Conservation (phyloP, 768 basidiomycete species). For the Boletellus ananiceps region DNA sequence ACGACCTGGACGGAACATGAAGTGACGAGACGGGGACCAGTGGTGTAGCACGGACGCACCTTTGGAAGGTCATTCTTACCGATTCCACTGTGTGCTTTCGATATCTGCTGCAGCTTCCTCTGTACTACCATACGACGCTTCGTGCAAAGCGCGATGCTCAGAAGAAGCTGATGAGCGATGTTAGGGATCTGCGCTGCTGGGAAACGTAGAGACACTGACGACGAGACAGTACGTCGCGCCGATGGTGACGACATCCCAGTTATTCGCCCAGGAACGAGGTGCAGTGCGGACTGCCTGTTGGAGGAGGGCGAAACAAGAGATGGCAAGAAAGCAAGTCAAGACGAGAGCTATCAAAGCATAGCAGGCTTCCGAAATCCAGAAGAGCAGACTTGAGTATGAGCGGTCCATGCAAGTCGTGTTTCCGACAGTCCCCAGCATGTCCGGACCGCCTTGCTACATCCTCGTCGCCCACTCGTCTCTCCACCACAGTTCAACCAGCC, state of each 20-base stretch:
- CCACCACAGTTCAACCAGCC: conserved; percentile 33
- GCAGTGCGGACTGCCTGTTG: conserved; percentile 71
- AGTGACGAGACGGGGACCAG: not conserved
- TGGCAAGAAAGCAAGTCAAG: conserved; percentile 48
- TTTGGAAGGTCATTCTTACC: conserved; percentile 55
- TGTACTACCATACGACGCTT: conserved; percentile 68
- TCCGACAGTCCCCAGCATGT: conserved; percentile 5
- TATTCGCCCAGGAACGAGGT: conserved; percentile 51
- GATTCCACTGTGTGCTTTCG: conserved; percentile 53
- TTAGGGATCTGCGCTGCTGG: not conserved
- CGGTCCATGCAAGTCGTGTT: conserved; percentile 16
- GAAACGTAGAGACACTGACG: conserved; percentile 40
- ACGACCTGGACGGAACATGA: conserved; percentile 43
- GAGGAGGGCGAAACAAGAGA: conserved; percentile 62
- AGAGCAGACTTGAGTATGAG: conserved; percentile 37
- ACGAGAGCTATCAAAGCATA: conserved; percentile 51
- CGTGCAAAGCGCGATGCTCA: conserved; percentile 57
- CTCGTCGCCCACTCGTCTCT: conserved; percentile 58
- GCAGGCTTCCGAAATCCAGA: conserved; percentile 49
- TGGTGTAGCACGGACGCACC: conserved; percentile 31
- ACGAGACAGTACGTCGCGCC: conserved; percentile 67
- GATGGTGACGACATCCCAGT: conserved; percentile 65
- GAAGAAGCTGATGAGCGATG: conserved; percentile 40
- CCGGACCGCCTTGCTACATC: conserved; percentile 58
- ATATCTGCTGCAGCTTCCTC: conserved; percentile 59